These are phyloP conservation scores for Teratosphaeria viscida DNA, from an alignment of 2,329 filamentous ascomycete species.

Conservation along the genomic window DNA sequence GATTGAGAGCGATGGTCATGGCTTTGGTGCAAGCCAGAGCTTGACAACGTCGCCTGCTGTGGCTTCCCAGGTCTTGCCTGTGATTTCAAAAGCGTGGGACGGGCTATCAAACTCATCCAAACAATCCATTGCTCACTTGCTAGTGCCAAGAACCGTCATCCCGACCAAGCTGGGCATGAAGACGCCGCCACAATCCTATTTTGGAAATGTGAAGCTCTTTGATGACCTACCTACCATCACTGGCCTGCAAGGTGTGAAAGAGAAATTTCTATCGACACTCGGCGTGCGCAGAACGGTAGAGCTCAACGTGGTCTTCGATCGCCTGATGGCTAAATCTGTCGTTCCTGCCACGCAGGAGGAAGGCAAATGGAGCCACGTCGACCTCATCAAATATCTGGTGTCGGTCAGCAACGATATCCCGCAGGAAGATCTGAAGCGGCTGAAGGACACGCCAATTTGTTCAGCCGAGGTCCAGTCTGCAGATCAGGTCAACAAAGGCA, in stretches of 20 bases:
- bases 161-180: constrained; percentile 88
- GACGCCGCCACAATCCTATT: constrained; percentile 77
- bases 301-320: constrained; percentile 81
- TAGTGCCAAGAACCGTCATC: constrained; percentile 63
- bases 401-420: constrained; percentile 88
- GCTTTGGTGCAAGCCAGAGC: constrained; percentile 53
- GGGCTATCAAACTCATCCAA: constrained; percentile 58
- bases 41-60: constrained; percentile 64
- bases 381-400: constrained; percentile 86
- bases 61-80: constrained; percentile 62
- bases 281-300: constrained; percentile 95
- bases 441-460: constrained; percentile 70
- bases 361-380: constrained; percentile 76
- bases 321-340: constrained; percentile 57
- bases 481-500: constrained; percentile 21
- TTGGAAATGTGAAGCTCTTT: constrained; percentile 86
- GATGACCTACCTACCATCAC: constrained; percentile 81
- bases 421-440: constrained; percentile 62
- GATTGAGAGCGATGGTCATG: constrained; percentile 54
- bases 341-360: constrained; percentile 30
- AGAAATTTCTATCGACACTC: constrained; percentile 73
- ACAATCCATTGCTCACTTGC: constrained; percentile 50
- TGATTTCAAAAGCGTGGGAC: constrained; percentile 87
- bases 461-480: constrained; percentile 54
- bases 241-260: constrained; percentile 69